Evolutionary conservation across 345 rosid species (phyloP).

Genomic region (Xanthoceras sorbifolium): DNA sequence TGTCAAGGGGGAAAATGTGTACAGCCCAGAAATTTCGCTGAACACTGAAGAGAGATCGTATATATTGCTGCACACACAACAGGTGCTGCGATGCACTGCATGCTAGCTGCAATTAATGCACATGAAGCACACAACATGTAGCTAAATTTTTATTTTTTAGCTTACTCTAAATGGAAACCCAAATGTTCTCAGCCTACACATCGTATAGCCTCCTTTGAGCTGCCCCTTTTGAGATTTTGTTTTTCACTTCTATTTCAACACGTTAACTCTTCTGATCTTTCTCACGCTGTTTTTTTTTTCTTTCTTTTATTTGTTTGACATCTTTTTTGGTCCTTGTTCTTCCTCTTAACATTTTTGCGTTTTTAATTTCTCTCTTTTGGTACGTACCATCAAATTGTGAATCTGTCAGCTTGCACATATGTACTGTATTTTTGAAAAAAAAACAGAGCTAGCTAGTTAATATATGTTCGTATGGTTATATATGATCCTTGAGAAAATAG

Average conservation of each 20-base stretch:
- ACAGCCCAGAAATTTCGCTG: slow-evolving; percentile 41
- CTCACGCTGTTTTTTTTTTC: background rate
- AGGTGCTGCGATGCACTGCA: slow-evolving; percentile 1
- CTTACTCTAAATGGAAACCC: slow-evolving; percentile 33
- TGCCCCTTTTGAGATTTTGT: too few species aligned
- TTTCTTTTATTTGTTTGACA: too few species aligned
- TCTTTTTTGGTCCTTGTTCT: background rate
- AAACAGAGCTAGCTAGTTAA: background rate
- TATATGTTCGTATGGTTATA: too few species aligned
- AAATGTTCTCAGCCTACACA: slow-evolving; percentile 19
- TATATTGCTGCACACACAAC: background rate
- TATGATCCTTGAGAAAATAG: too few species aligned
- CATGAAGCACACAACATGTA: background rate
- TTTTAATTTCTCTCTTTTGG: background rate
- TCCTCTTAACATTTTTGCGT: background rate
- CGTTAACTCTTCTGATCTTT: slow-evolving; percentile 22
- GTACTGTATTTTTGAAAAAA: background rate
- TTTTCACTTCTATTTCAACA: background rate
- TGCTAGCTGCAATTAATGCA: background rate
- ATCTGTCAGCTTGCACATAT: background rate
- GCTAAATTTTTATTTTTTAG: too few species aligned
- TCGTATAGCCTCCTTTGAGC: slow-evolving; percentile 24
- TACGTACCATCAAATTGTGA: background rate
- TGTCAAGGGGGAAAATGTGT: slow-evolving; percentile 14
- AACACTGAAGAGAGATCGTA: background rate